phyloP scores from a whole-genome alignment of 2,329 filamentous ascomycete species.

The Chaetoscypha palmicola region DNA sequence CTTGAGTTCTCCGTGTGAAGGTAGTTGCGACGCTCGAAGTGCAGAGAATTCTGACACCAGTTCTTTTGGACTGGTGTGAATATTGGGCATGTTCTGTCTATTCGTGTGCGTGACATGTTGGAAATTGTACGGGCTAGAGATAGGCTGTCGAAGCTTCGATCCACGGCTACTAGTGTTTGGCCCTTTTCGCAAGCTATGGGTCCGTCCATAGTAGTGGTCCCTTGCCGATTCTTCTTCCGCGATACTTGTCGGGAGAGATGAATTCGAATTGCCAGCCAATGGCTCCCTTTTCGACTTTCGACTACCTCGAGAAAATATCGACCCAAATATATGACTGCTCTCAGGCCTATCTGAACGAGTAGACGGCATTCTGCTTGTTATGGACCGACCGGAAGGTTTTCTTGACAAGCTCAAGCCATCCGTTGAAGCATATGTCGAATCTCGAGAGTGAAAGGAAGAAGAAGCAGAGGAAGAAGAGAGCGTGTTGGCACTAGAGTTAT shows the following conservation, averaged over 20 bases:
- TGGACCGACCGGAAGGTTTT: slow-evolving; percentile 50
- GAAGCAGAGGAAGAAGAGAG: slow-evolving; percentile 53
- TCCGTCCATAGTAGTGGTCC: slow-evolving; percentile 20
- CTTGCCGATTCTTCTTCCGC: slow-evolving; percentile 18
- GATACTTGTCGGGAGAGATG: slow-evolving; percentile 13
- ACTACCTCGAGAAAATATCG: slow-evolving; percentile 48
- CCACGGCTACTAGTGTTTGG: slow-evolving; percentile 2
- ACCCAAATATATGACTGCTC: slow-evolving; percentile 51
- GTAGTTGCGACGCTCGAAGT: slow-evolving; percentile 34
- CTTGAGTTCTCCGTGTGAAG: slow-evolving; percentile 32
- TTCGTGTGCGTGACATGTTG: slow-evolving; percentile 56
- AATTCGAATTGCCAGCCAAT: no score
- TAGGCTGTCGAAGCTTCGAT: slow-evolving; percentile 28
- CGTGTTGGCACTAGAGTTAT: slow-evolving; percentile 39
- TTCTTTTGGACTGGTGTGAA: slow-evolving; percentile 36
- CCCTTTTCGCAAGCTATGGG: slow-evolving; percentile 1
- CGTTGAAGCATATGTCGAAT: slow-evolving; percentile 23
- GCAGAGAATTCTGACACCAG: slow-evolving; percentile 40
- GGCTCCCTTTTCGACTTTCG: slow-evolving; percentile 45
- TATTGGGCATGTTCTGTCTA: slow-evolving; percentile 40
- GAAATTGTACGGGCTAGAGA: slow-evolving; percentile 60
- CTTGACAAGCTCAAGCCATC: slow-evolving; percentile 41
- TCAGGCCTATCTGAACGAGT: slow-evolving; percentile 47
- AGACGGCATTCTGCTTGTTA: slow-evolving; percentile 42
- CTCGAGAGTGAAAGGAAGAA: slow-evolving; percentile 44